Conservation (phyloP, 495 filamentous ascomycete species). For the Penicillium bovifimosum region DNA sequence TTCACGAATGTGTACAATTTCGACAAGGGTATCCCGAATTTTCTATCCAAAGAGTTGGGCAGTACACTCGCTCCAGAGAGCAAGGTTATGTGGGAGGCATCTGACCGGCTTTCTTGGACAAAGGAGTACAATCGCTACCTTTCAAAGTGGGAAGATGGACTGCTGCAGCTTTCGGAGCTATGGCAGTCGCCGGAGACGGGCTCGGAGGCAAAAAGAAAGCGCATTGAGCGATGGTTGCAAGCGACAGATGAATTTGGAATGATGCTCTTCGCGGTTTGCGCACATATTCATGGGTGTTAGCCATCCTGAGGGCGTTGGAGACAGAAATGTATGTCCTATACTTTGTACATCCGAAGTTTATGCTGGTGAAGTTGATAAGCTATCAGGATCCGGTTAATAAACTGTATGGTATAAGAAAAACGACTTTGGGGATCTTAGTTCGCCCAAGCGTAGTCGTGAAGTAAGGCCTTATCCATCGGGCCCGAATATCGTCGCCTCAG, state of each 20-base stretch:
- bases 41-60: constrained; percentile 35
- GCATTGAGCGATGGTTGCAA: constrained; percentile 25
- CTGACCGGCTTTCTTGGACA: constrained; percentile 31
- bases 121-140: constrained; percentile 36
- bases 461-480: no score
- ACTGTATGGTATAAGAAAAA: no score
- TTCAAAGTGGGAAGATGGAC: constrained; percentile 32
- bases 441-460: no score
- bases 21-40: constrained; percentile 36
- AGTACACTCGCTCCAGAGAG: constrained; percentile 28
- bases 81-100: constrained; percentile 34
- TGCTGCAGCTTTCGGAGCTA: constrained; percentile 38
- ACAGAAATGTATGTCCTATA: no score
- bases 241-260: constrained; percentile 29
- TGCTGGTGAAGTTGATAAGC: no score
- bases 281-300: constrained; percentile 30
- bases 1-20: constrained; percentile 41
- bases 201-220: constrained; percentile 1
- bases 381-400: no score
- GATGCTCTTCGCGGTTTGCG: constrained; percentile 25
- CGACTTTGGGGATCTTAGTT: no score
- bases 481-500: no score
- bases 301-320: no score
- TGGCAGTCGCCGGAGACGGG: constrained; percentile 28
- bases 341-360: no score